These are phyloP conservation scores for Globisporangium nodosum DNA, from an alignment of 352 stramenopile genomes.

Conservation along the genomic window DNA sequence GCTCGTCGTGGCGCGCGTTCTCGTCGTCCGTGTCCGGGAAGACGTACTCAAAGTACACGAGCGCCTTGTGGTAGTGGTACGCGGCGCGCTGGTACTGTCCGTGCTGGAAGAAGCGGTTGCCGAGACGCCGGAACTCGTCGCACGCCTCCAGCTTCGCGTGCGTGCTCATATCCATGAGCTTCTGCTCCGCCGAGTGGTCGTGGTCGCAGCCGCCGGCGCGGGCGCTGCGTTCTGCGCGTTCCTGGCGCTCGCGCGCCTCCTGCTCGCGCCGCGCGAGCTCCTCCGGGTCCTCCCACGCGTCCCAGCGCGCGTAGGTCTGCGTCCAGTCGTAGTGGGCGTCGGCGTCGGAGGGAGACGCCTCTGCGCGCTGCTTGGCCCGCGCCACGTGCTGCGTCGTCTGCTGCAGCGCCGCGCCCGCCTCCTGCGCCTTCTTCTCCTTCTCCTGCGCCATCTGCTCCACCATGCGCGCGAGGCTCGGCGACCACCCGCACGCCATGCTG, in stretches of 20 bases:
- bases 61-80: conserved; percentile 77
- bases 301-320: conserved; percentile 71
- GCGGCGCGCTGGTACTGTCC: conserved; percentile 76
- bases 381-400: conserved; percentile 37
- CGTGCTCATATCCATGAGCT: conserved; percentile 84
- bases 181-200: conserved; percentile 85
- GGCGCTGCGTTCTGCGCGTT: conserved; percentile 38
- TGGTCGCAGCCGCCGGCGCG: conserved; percentile 59
- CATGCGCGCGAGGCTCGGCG: conserved; percentile 63
- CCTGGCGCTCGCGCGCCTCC: conserved; percentile 52
- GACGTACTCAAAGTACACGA: conserved; percentile 87
- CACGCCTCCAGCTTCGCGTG: conserved; percentile 50
- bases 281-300: conserved; percentile 74
- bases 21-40: conserved; percentile 67
- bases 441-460: conserved; percentile 55
- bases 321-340: conserved; percentile 64
- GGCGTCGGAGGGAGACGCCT: not conserved
- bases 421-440: conserved; percentile 40
- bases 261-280: conserved; percentile 66
- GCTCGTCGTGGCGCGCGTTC: conserved; percentile 31
- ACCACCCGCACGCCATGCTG: conserved; percentile 60
- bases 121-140: conserved; percentile 61
- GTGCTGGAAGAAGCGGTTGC: conserved; percentile 73
- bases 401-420: conserved; percentile 27
- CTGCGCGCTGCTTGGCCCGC: conserved; percentile 26